phyloP scores from a whole-genome alignment of 306 rosid species.

The Vigna angularis region DNA sequence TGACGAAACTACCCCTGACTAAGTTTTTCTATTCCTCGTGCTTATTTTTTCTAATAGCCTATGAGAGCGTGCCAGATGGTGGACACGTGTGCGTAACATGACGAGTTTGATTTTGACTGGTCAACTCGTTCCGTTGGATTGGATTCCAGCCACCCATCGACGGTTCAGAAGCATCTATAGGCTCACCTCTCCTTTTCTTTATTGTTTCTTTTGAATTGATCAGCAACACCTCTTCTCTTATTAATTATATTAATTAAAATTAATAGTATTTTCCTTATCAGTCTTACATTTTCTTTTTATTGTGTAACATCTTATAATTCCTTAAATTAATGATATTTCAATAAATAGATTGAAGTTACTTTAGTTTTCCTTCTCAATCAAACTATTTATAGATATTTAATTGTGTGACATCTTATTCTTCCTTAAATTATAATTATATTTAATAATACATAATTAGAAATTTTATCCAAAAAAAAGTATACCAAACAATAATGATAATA shows the following conservation, averaged over 20 bases:
- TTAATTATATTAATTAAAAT: not conserved
- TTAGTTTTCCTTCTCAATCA: not conserved
- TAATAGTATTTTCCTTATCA: not conserved
- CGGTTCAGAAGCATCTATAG: not conserved
- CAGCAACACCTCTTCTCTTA: not conserved
- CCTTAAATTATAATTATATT: not conserved
- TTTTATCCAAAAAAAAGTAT: too few relatives aligned
- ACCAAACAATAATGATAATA: too few relatives aligned
- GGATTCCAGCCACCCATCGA: slow-evolving; percentile 5
- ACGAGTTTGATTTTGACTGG: slow-evolving; percentile 30
- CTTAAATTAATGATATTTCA: not conserved
- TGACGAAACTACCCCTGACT: slow-evolving; percentile 52
- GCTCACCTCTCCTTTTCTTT: slow-evolving; percentile 3
- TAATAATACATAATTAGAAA: too few relatives aligned
- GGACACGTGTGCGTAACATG: slow-evolving; percentile 21
- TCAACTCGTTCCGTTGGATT: slow-evolving; percentile 17
- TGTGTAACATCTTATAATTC: not conserved
- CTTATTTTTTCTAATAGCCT: not conserved
- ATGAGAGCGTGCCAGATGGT: slow-evolving; percentile 12
- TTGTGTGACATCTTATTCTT: not conserved
- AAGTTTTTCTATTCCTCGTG: slow-evolving; percentile 4
- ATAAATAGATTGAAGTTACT: too few relatives aligned
- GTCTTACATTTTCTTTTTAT: not conserved
- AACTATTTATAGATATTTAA: not conserved
- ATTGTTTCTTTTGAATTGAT: not conserved